phyloP scores from a whole-genome alignment of 78 protist species.

The Mastigamoeba balamuthi region DNA sequence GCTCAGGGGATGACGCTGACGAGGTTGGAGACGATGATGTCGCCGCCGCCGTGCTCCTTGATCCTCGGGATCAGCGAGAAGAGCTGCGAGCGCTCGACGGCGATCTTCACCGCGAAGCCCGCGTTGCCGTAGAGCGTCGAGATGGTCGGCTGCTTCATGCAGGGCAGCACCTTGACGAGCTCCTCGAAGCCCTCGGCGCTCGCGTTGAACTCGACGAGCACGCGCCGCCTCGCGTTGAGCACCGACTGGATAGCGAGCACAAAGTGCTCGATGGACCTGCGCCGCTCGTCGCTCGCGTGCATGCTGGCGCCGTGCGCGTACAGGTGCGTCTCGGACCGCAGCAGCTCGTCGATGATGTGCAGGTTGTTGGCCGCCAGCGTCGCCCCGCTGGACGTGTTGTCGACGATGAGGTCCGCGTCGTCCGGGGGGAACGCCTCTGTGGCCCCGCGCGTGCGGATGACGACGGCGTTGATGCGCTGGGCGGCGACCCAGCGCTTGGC shows the following conservation, averaged over 20 bases:
- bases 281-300: too few relatives aligned
- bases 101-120: not conserved
- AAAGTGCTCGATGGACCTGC: too few relatives aligned
- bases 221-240: too few relatives aligned
- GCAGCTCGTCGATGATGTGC: not conserved
- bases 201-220: not conserved
- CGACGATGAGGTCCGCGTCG: constrained; percentile 1
- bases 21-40: not conserved
- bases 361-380: not conserved
- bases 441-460: not conserved
- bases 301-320: not conserved
- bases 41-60: not conserved
- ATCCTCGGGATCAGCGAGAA: not conserved
- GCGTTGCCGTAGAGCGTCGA: not conserved
- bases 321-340: not conserved
- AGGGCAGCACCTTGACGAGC: not conserved
- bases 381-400: not conserved
- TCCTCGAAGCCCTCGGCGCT: not conserved
- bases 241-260: too few relatives aligned
- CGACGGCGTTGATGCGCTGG: not conserved
- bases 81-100: not conserved
- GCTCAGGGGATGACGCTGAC: not conserved
- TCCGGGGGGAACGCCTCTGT: constrained; percentile 1
- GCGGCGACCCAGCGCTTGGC: not conserved
- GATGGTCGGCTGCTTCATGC: not conserved